Conservation (phyloP, 345 rosid genomes). For the Bretschneidera sinensis region DNA sequence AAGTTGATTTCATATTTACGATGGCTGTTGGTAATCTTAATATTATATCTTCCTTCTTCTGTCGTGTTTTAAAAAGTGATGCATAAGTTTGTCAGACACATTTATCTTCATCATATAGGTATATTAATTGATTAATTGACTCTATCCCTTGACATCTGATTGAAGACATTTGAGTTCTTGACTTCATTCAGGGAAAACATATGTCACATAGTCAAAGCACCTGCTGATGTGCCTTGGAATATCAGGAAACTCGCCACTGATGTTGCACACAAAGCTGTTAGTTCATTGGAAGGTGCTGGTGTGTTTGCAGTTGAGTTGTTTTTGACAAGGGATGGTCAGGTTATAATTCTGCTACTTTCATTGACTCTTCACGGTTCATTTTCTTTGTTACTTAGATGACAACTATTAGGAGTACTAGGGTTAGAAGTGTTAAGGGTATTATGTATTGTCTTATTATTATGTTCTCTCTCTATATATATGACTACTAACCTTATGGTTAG, state of each 20-base stretch:
- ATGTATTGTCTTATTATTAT: too few species aligned
- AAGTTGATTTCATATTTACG: slow-evolving; percentile 7
- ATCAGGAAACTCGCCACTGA: slow-evolving; percentile 74
- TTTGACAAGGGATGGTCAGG: slow-evolving; percentile 79
- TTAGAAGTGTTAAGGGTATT: too few species aligned
- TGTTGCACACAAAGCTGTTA: slow-evolving; percentile 72
- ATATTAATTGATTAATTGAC: too few species aligned
- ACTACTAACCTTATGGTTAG: too few species aligned
- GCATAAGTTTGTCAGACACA: neutral
- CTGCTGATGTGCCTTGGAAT: slow-evolving; percentile 81
- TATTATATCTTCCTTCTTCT: neutral
- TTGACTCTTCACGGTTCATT: neutral
- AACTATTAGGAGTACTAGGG: too few species aligned
- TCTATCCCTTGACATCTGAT: slow-evolving; percentile 10
- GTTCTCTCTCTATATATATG: too few species aligned
- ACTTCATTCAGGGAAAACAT: slow-evolving; percentile 69
- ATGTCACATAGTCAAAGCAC: slow-evolving; percentile 94
- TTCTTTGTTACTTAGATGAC: slow-evolving; percentile 4
- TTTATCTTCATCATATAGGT: neutral
- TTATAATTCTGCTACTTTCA: slow-evolving; percentile 20
- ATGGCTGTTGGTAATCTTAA: neutral
- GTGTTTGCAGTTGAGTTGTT: slow-evolving; percentile 95
- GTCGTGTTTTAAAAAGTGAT: neutral
- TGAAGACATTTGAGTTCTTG: slow-evolving; percentile 11
- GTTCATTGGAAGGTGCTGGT: slow-evolving; percentile 91